Conservation (phyloP, 768 basidiomycete species). For the Hypholoma sublateritium region DNA sequence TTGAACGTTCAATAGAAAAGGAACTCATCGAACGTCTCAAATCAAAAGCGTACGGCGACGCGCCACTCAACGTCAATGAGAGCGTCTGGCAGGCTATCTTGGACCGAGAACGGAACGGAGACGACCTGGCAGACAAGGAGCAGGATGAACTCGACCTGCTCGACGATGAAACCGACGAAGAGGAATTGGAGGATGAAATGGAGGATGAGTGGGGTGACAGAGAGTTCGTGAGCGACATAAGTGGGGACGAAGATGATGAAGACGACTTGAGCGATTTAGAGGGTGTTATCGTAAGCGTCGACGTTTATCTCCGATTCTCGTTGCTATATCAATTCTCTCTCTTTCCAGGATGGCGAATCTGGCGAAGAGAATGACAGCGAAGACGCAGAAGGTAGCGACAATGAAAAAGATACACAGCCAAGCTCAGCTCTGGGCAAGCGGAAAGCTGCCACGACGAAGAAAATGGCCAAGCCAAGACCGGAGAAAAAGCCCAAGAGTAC, state of each 20-base stretch:
- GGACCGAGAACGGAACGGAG: conserved; percentile 68
- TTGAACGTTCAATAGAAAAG: conserved; percentile 94
- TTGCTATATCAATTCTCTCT: neutral
- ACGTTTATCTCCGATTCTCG: conserved; percentile 25
- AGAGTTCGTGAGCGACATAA: conserved; percentile 77
- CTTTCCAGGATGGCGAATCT: conserved; percentile 34
- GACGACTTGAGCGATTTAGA: conserved; percentile 69
- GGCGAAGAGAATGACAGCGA: conserved; percentile 45
- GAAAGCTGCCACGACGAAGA: conserved; percentile 48
- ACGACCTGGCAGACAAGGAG: conserved; percentile 60
- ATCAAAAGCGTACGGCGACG: conserved; percentile 96
- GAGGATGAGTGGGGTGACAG: conserved; percentile 57
- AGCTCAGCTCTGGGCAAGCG: conserved; percentile 65
- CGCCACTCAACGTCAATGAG: conserved; percentile 97
- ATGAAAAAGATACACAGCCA: conserved; percentile 30
- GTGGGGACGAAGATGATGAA: conserved; percentile 62
- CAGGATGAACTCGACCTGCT: conserved; percentile 50
- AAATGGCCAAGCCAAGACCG: conserved; percentile 49
- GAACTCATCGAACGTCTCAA: conserved; percentile 95
- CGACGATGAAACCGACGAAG: conserved; percentile 63
- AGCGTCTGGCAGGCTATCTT: conserved; percentile 92
- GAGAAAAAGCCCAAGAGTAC: conserved; percentile 63
- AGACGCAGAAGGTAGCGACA: conserved; percentile 39
- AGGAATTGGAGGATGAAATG: conserved; percentile 48
- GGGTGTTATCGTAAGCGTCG: conserved; percentile 55